Base-by-base conservation (phyloP, 208 protist species). In the Acanthamoeba castellanii region DNA sequence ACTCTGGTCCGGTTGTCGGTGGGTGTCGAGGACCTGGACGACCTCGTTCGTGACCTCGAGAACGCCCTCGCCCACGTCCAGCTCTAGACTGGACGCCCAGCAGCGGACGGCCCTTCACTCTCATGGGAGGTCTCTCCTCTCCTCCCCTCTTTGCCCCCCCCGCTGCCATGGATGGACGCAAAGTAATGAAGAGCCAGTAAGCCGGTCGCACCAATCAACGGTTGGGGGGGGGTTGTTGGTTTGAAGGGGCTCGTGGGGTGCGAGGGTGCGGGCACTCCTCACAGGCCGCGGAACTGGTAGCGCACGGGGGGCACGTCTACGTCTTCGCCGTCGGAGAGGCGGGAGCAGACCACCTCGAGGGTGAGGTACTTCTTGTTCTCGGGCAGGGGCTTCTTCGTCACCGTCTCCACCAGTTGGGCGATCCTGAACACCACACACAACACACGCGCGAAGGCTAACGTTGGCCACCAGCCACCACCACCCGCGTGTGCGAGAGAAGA, bases 21-120 rank as follows among this genome's bases (percentile, higher is more conserved):
- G 70, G 99, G 99, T 68, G 98, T 99, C 95, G 98, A 99, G 95
- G 98, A 99, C 81, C 96, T 97, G 70, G 96, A 98, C 55, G 99
- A 99, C 95, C 97, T 99, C 27, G 74, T 99, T 32, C 96, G 94
- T 1, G 98, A 99, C 96, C 95, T 99, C 4, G 98, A 98, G 95
- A 81, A 95, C 27, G 98, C 99, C 61, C 96, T 99, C 37, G 14
- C 78, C 78, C 78, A 87, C 78, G 78, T 87, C 16, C 45, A 74
- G 66, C 66, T 74, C 52, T n/a, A n/a, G n/a, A n/a, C n/a, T n/a
- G n/a, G n/a, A n/a, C n/a, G n/a, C n/a, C n/a, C n/a, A n/a, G n/a
- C n/a, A n/a, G n/a, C n/a, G n/a, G n/a, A n/a, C n/a, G n/a, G n/a
- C n/a, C n/a, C n/a, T n/a, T n/a, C n/a, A n/a, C n/a, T n/a, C n/a